Evolutionary conservation across 2,329 filamentous ascomycete species (phyloP), one percentile per base, ranked within the genome.

Genomic region (Neofusicoccum umdonicola): DNA sequence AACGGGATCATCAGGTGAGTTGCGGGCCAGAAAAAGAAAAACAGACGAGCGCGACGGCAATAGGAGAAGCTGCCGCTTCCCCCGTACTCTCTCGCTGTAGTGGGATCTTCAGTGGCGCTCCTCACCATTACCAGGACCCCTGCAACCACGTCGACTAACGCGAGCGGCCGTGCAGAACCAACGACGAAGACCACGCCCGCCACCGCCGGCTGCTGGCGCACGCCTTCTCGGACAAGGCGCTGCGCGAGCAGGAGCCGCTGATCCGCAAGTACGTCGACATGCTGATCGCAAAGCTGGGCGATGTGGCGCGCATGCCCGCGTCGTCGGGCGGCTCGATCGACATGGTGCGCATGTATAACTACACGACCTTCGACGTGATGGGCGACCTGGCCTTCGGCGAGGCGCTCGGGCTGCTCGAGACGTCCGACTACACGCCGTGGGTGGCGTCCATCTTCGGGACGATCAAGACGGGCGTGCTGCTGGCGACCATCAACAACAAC

Each of bases 331-430:
- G 5, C 1, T 11, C 51, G 13, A 17, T 60, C 34, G 56, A 67
- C 37, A 42, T 66, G 39, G 58, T 66, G 31, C 45, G 45, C 48
- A 61, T 39, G 58, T 56, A 51, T 47, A 67, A 67, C 58, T 65
- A 54, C 63, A 71, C 71, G 0, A 75, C 74, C 2, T 77, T 76
- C 62, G 74, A 73, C 65, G 62, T 76, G 58, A 76, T 76, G 73
- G 71, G 70, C 27, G 71, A 76, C 57, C 66, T 75, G 8, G 70
- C 72, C 17, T 76, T 75, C 57, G 72, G 73, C 4, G 72, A 75
- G 39, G 62, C 73, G 2, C 66, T 76, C 1, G 67, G 73, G 41
- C 71, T 76, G 70, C 71, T 77, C 11, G 67, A 70, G 2, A 70
- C 70, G 2, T 66, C 63, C 1, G 68, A 72, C 37, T 75, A 76